Conservation (phyloP, 805 yeast genomes). For the Candida krabiensis region DNA sequence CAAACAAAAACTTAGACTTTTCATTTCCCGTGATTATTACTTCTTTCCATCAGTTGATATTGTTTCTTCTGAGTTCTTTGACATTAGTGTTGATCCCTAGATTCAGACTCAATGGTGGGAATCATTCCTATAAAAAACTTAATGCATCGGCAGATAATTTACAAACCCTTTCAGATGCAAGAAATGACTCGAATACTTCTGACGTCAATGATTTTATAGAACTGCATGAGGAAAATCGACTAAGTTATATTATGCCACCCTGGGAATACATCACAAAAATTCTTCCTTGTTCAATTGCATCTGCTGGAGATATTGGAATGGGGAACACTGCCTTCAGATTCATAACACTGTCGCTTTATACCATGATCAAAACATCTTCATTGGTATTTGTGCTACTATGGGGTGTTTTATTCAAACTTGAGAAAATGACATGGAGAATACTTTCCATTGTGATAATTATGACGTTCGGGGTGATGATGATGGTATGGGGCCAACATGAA, state of each 20-base stretch:
- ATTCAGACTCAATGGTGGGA: constrained; percentile 40
- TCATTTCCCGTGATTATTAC: constrained; percentile 85
- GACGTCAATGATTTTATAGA: constrained; percentile 9
- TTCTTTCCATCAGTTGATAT: constrained; percentile 75
- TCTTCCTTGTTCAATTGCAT: constrained; percentile 82
- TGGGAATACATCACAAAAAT: constrained; percentile 52
- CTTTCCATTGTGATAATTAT: constrained; percentile 70
- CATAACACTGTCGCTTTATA: constrained; percentile 80
- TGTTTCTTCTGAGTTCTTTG: constrained; percentile 52
- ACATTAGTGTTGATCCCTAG: constrained; percentile 47
- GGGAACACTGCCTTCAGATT: constrained; percentile 81
- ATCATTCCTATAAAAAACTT: constrained; percentile 11
- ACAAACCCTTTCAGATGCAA: too few relatives aligned
- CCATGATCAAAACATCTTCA: constrained; percentile 89
- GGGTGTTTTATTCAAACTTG: constrained; percentile 80
- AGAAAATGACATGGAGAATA: constrained; percentile 67
- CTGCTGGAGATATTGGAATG: constrained; percentile 92
- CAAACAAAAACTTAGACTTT: constrained; percentile 66
- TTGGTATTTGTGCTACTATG: constrained; percentile 86
- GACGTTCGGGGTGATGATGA: constrained; percentile 82
- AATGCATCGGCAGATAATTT: constrained; percentile 18
- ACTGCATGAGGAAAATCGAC: constrained; percentile 6
- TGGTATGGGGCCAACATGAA: constrained; percentile 62
- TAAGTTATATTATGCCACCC: constrained; percentile 30
- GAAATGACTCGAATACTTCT: too few relatives aligned